phyloP scores from a whole-genome alignment of 805 yeast species.

The Cyberlindnera maclurae region DNA sequence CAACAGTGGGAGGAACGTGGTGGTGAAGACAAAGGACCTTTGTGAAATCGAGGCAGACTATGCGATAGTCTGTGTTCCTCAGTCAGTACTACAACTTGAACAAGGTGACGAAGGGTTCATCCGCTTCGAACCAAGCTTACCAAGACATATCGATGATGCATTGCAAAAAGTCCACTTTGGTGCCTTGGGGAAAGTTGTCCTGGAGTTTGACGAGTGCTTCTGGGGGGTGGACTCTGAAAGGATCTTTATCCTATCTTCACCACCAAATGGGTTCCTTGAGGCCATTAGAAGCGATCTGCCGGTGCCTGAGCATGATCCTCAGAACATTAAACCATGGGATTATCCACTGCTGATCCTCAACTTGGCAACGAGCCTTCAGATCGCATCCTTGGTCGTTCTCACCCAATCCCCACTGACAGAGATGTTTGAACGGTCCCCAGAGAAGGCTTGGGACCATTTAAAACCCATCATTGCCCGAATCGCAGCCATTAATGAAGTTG shows the following conservation, averaged over 20 bases:
- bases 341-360: constrained; percentile 61
- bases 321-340: constrained; percentile 39
- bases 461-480: constrained; percentile 32
- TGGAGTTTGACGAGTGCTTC: constrained; percentile 56
- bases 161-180: constrained; percentile 52
- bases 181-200: constrained; percentile 62
- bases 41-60: constrained; percentile 39
- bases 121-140: constrained; percentile 49
- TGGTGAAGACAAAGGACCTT: constrained; percentile 24
- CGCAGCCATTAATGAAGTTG: constrained; percentile 3
- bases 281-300: constrained; percentile 7
- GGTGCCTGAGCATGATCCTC: constrained; percentile 1
- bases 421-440: constrained; percentile 43
- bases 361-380: constrained; percentile 38
- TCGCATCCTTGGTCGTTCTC: constrained; percentile 54
- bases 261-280: constrained; percentile 20
- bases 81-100: constrained; percentile 51
- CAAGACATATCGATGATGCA: constrained; percentile 35
- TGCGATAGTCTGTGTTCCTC: constrained; percentile 70
- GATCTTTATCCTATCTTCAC: constrained; percentile 37
- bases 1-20: constrained; percentile 19
- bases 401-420: constrained; percentile 71
- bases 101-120: constrained; percentile 37
- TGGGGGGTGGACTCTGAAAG: constrained; percentile 54
- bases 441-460: constrained; percentile 49